These are phyloP conservation scores for Asterochloris sp. DNA, from an alignment of 139 green algal species.

Conservation along the genomic window DNA sequence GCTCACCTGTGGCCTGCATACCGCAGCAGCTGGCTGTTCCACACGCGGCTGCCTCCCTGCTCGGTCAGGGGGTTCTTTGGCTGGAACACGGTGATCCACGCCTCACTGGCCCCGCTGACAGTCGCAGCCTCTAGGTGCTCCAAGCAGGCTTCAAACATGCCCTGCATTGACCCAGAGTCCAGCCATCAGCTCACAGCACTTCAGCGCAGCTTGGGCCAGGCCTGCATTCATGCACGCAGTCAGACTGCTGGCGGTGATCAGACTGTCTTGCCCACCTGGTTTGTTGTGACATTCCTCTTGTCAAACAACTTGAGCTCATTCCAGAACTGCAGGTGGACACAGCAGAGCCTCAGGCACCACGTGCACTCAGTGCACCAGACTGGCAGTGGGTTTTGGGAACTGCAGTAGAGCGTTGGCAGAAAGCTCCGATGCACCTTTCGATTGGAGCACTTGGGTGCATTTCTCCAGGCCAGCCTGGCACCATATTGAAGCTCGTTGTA, in stretches of 20 bases:
- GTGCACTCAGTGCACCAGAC: too few species aligned
- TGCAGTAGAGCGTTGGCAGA: too few species aligned
- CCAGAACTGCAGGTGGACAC: slow-evolving; percentile 14
- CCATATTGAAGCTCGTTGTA: too few species aligned
- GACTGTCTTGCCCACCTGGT: neutral
- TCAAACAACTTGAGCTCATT: slow-evolving; percentile 42
- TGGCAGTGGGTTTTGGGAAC: too few species aligned
- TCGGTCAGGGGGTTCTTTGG: slow-evolving; percentile 33
- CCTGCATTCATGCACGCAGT: too few species aligned
- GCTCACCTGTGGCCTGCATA: slow-evolving; percentile 18
- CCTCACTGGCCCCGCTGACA: slow-evolving; percentile 25
- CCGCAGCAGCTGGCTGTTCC: slow-evolving; percentile 49
- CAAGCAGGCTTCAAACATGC: slow-evolving; percentile 38
- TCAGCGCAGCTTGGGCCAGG: too few species aligned
- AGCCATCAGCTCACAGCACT: too few species aligned
- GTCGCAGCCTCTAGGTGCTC: slow-evolving; percentile 28
- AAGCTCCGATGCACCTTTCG: too few species aligned
- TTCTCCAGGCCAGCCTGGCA: too few species aligned
- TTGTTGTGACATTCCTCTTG: slow-evolving; percentile 27
- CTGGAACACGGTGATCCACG: slow-evolving; percentile 38
- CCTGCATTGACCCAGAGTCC: neutral
- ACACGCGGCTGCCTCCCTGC: slow-evolving; percentile 35
- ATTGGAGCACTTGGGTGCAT: too few species aligned
- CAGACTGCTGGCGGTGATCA: too few species aligned
- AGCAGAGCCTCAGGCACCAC: too few species aligned